Conservation (phyloP, 2,329 filamentous ascomycete genomes). For the Paradendryphiella salina region DNA sequence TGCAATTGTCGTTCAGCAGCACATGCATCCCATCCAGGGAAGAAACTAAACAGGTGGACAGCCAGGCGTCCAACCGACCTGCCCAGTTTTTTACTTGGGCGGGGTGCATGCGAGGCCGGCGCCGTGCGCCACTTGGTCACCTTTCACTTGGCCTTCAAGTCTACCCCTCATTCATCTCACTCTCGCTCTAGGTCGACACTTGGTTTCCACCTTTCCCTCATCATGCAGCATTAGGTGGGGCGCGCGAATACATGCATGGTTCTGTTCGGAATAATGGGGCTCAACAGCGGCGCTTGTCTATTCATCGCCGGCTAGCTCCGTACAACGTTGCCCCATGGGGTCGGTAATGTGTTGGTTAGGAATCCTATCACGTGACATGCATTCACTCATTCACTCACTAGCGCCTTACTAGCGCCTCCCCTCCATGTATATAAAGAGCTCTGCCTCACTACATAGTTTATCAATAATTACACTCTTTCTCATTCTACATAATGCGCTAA, state of each 20-base stretch:
- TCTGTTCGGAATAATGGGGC: neutral
- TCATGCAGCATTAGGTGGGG: neutral
- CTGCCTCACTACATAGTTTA: too few species aligned
- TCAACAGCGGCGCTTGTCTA: constrained; percentile 1
- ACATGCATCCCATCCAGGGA: too few species aligned
- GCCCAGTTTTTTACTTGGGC: too few species aligned
- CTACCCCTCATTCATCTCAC: neutral
- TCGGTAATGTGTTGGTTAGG: too few species aligned
- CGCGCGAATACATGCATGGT: neutral
- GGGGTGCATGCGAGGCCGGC: neutral
- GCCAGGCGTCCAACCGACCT: too few species aligned
- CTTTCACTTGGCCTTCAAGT: neutral
- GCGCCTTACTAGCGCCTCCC: too few species aligned
- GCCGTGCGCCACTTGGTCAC: neutral
- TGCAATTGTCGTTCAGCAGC: constrained; percentile 2
- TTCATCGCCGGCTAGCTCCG: neutral
- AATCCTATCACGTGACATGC: too few species aligned
- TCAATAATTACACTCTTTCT: too few species aligned
- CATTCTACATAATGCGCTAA: too few species aligned
- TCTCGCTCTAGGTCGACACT: neutral
- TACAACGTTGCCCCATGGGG: constrained; percentile 3
- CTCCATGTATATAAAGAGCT: too few species aligned
- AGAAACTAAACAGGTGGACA: too few species aligned
- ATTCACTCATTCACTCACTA: too few species aligned
- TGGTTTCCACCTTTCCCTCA: neutral